Evolutionary conservation across 345 rosid genomes (phyloP), one percentile per base, ranked within the genome.

Genomic region (Alliaria petiolata): DNA sequence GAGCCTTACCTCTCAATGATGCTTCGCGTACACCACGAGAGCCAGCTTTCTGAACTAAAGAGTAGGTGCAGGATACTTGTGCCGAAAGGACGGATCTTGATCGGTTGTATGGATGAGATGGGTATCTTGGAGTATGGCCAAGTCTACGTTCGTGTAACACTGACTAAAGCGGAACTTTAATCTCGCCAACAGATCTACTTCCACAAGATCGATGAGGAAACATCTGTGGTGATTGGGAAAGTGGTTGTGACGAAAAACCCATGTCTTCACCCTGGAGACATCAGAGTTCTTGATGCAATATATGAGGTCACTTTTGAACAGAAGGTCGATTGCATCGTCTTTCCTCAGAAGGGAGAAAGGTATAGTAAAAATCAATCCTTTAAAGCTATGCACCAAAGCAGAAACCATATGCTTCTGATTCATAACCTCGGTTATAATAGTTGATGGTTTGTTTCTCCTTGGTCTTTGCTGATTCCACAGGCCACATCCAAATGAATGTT

Each of bases 401-500:
- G n/a, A n/a, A n/a, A n/a, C n/a, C n/a, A n/a, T n/a, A n/a, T n/a
- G n/a, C 65, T 72, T 72, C 25, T 46, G 66, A 57, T 56, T 73
- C 42, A n/a, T n/a, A n/a, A n/a, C n/a, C n/a, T n/a, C n/a, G n/a
- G n/a, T 5, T 33, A 9, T 51, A 33, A 17, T 40, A 35, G 26
- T 66, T 59, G 25, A 50, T 56, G 39, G 13, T 26, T 45, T 72
- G 3, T 44, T 35, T 42, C 22, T 70, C 33, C 20, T 50, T 26
- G n/a, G n/a, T n/a, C n/a, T n/a, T n/a, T n/a, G 25, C 28, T 58
- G 47, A 62, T 36, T 66, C 13, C 33, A 44, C 82, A 95, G 99
- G 93, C 99, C 99, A 51, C 97, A 95, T 83, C 96, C 96, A 46
- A 91, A 86, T 69, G 97, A 95, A 85, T 95, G 95, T 81, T 91